Evolutionary conservation across 1,284 basidiomycete genomes (phyloP).

Genomic region (Naganishia cerealis): DNA sequence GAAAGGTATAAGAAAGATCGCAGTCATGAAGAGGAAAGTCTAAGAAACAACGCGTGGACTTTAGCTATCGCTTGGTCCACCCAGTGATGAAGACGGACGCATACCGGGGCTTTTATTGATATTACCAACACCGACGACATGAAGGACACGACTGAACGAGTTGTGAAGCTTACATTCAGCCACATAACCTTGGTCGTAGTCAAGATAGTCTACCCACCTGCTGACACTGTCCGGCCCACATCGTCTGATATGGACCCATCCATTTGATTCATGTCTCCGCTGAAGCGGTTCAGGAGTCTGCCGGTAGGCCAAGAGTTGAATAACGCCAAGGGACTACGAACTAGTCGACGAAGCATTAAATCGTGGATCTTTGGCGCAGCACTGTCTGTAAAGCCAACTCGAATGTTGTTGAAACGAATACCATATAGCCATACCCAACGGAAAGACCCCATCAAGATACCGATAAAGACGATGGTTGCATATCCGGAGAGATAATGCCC

Average conservation of each 20-base stretch:
- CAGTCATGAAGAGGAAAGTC: constrained; percentile 39
- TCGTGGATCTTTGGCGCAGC: constrained; percentile 66
- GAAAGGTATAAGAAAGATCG: constrained; percentile 41
- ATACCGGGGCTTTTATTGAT: constrained; percentile 39
- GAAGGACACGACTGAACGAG: constrained; percentile 10
- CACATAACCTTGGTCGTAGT: not conserved
- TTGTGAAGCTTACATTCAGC: not conserved
- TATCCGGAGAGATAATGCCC: constrained; percentile 46
- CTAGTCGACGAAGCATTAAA: constrained; percentile 60
- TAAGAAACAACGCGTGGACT: constrained; percentile 12
- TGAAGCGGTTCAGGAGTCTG: constrained; percentile 56
- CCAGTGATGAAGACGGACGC: constrained; percentile 1
- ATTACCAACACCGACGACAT: constrained; percentile 31
- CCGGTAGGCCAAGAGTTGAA: constrained; percentile 82
- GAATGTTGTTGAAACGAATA: constrained; percentile 36
- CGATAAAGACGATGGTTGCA: constrained; percentile 34
- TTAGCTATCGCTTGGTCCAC: not conserved
- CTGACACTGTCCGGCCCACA: constrained; percentile 66
- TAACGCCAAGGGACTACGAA: constrained; percentile 70
- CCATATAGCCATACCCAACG: constrained; percentile 54
- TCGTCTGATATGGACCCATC: constrained; percentile 59
- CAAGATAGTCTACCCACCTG: constrained; percentile 46
- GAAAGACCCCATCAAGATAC: constrained; percentile 37
- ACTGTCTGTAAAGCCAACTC: constrained; percentile 61
- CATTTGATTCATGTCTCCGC: constrained; percentile 61